These are phyloP conservation scores for Clitocybe nebularis DNA, from an alignment of 1,284 basidiomycete genomes.

Conservation along the genomic window DNA sequence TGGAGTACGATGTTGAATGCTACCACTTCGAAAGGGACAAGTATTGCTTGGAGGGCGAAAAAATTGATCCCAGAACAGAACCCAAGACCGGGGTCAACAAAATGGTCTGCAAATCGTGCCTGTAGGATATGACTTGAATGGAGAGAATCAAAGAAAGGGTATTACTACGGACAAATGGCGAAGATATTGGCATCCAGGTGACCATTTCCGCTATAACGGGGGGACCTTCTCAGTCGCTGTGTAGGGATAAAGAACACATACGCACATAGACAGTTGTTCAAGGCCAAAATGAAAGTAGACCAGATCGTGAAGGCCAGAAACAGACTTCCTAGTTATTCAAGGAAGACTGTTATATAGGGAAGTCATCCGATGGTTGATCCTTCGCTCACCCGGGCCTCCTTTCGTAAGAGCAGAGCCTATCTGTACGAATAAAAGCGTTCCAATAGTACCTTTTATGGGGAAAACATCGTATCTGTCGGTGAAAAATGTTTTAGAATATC, in stretches of 20 bases:
- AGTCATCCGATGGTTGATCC: too few species aligned
- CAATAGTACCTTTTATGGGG: constrained; percentile 34
- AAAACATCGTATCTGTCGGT: constrained; percentile 1
- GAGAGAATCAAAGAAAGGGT: not conserved
- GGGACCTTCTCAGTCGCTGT: too few species aligned
- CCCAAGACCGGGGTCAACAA: constrained; percentile 45
- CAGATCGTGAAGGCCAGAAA: constrained; percentile 44
- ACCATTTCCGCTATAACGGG: constrained; percentile 43
- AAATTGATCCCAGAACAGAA: constrained; percentile 45
- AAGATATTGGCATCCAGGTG: constrained; percentile 47
- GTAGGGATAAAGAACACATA: too few species aligned
- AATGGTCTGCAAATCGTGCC: constrained; percentile 44
- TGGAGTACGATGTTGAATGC: constrained; percentile 43
- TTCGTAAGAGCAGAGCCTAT: constrained; percentile 39
- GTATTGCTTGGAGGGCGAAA: constrained; percentile 39
- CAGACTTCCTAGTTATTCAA: constrained; percentile 29
- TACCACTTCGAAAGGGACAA: constrained; percentile 44
- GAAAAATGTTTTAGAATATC: not conserved
- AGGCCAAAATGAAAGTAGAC: constrained; percentile 41
- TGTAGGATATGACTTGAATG: constrained; percentile 12
- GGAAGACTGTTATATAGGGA: not conserved
- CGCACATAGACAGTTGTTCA: constrained; percentile 44
- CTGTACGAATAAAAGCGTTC: constrained; percentile 46
- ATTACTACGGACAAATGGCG: constrained; percentile 36
- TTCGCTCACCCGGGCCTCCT: constrained; percentile 39